Base-by-base conservation (phyloP, 108 stramenopile genomes). In the Cyclostephanos tholiformis region DNA sequence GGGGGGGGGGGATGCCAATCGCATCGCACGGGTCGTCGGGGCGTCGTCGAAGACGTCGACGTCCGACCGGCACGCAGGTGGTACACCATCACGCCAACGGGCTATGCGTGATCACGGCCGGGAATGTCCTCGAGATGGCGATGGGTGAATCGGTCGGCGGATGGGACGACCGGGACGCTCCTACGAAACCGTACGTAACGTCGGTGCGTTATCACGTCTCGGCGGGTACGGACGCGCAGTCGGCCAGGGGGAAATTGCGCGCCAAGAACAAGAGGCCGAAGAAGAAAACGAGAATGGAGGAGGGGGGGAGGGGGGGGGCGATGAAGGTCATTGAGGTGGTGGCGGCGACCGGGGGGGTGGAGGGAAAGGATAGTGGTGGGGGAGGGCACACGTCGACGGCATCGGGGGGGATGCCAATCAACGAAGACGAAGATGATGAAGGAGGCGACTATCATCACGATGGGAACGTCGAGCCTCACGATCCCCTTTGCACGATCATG, bases 21-120 rank as follows among this genome's bases (percentile, higher is more conserved):
- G 32, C 2, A 4, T 32, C 32, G 32, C 32, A 4, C 32, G 32
- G 32, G 44, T 3, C 44, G 16, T 12, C 2, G 44, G 44, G 44
- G 16, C 2, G 16, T 3, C 8, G 41, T 9, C 44, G 44, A 4
- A 2, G 44, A 46, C 16, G 13, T 14, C 16, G 13, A 16, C 44
- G 44, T 46, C 44, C 44, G 44, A 12, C 0, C 16, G 44, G 44
- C 2, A 67, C 43, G 32, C 81, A 79, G 57, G 79, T 89, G n/a
- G 82, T 93, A 6, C 89, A 93, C 66, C 77, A 72, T 0, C 91
- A 93, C 74, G 80, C 80, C 36, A 93, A 93, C 56, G 88, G 86
- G 26, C 69, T 93, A 25, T 86, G 84, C 69, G 77, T 93, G n/a
- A 78, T 93, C 17, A 93, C 91, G 20, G 89, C 84, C 14, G 89